Evolutionary conservation across 177 flowering plant genomes (phyloP).

Genomic region (Vitis hybrid): DNA sequence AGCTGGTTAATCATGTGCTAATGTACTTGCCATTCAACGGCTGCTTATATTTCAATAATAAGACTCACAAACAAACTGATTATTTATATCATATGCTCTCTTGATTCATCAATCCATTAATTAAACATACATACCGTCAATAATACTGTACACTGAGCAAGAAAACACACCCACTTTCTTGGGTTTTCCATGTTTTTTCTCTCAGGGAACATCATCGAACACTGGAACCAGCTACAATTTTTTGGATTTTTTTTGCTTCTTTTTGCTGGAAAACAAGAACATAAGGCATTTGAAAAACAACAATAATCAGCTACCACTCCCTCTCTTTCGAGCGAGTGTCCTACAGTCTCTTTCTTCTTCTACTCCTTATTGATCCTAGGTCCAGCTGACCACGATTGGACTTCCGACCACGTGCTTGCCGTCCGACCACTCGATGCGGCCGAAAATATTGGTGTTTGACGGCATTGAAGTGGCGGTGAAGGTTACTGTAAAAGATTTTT

Average conservation of each 20-base stretch:
- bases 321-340: background rate
- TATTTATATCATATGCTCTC: too few species aligned
- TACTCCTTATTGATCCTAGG: slow-evolving; percentile 13
- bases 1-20: too few species aligned
- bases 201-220: slow-evolving; percentile 6
- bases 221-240: background rate
- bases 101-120: too few species aligned
- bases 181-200: background rate
- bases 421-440: slow-evolving; percentile 60
- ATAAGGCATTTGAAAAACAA: too few species aligned
- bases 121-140: too few species aligned
- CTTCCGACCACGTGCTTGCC: slow-evolving; percentile 58
- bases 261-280: too few species aligned
- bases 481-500: slow-evolving; percentile 53
- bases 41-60: too few species aligned
- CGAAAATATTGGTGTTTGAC: slow-evolving; percentile 35
- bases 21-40: too few species aligned
- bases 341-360: background rate
- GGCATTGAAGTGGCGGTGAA: slow-evolving; percentile 45
- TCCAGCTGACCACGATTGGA: slow-evolving; percentile 75
- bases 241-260: too few species aligned
- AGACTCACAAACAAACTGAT: too few species aligned
- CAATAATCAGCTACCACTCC: background rate
- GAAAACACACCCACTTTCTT: too few species aligned
- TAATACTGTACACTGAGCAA: too few species aligned